Base-by-base conservation (phyloP, 352 stramenopile species). In the Thalassiosira sp. region DNA sequence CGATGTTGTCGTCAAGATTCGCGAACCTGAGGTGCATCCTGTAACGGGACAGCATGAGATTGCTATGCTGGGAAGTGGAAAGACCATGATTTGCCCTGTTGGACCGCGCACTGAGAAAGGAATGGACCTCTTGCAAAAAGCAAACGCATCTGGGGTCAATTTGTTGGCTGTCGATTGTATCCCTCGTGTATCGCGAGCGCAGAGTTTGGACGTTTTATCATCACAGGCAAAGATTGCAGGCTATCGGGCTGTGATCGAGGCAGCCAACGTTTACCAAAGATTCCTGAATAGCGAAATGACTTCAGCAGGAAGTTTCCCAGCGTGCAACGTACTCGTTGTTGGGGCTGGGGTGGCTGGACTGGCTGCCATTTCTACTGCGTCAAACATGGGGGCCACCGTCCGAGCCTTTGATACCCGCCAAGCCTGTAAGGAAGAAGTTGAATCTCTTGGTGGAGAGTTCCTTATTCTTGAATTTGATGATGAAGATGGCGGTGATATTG, bases 221-320 rank as follows among this genome's bases (percentile, higher is more conserved):
- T 94, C 85, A 28, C 93, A 97, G 82, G 94, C 94, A 5, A 98
- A 98, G 72, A 82, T 82, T 40, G 64, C 92, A n/a, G 95, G 95
- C 15, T 98, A 98, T 79, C 84, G 94, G 28, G 91, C 93, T 49
- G 95, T 98, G 5, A 69, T 98, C 20, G 95, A 98, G 83, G 95
- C 94, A 0, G 86, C 81, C 1, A 89, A 95, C 73, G 82, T 20
- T 24, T 46, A 46, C 11, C 28, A 25, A 73, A 49, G 74, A 33
- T 94, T 94, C 74, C 95, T 97, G 76, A 89, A 90, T 7, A 93
- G 92, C 24, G 84, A 93, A 76, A 91, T 93, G 82, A 93, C 88
- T 11, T 68, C 72, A 5, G 72, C 72, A 5, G 66, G 95, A 25
- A 95, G 96, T 53, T 90, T 97, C 54, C 87, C 91, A 25, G 94